Conservation (phyloP, 495 filamentous ascomycete species). For the Penicillium steckii region DNA sequence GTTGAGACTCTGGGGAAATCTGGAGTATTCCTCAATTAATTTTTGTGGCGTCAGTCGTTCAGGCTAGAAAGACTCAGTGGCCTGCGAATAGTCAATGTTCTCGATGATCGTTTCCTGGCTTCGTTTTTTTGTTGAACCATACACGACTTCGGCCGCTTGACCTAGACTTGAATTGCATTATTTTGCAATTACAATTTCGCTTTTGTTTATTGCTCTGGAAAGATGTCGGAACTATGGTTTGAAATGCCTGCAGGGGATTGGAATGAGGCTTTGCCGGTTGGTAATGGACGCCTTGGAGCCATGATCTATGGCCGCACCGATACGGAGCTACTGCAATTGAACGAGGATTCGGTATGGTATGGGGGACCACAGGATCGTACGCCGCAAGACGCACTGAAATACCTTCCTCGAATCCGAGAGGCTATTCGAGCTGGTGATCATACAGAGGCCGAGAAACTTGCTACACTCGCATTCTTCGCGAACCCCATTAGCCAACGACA, state of each 20-base stretch:
- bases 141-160: too few species aligned
- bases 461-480: slow-evolving; percentile 39
- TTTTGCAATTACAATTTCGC: too few species aligned
- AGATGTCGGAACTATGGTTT: slow-evolving; percentile 36
- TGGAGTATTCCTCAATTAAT: too few species aligned
- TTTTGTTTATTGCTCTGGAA: not conserved
- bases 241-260: slow-evolving; percentile 17
- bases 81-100: too few species aligned
- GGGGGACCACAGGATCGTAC: slow-evolving; percentile 47
- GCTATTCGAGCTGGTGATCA: slow-evolving; percentile 43
- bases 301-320: slow-evolving; percentile 46
- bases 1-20: too few species aligned
- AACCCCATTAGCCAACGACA: slow-evolving; percentile 43
- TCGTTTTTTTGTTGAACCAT: too few species aligned
- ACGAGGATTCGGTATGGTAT: slow-evolving; percentile 56
- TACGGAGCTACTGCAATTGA: slow-evolving; percentile 48
- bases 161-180: too few species aligned
- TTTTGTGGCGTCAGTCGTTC: too few species aligned
- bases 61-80: too few species aligned
- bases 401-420: slow-evolving; percentile 36
- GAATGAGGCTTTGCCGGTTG: slow-evolving; percentile 41
- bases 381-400: slow-evolving; percentile 32
- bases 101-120: too few species aligned
- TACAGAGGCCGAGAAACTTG: slow-evolving; percentile 38
- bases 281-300: slow-evolving; percentile 53